phyloP scores from a whole-genome alignment of 129 eudicot genomes.

The Saposhnikovia divaricata region DNA sequence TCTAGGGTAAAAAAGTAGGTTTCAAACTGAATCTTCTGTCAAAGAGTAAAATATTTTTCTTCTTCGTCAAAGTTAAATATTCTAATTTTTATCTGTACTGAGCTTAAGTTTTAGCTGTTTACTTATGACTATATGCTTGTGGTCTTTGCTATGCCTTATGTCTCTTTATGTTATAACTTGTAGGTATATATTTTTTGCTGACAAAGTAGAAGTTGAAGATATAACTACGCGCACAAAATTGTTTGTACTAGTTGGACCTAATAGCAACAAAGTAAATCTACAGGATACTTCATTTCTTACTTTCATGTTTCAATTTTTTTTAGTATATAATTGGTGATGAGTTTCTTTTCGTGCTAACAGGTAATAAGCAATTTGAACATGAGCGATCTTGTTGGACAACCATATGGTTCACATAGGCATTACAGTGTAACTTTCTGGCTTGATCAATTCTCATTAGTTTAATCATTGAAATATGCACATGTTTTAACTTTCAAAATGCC shows the following conservation, averaged over 20 bases:
- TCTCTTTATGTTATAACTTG: conserved; percentile 9
- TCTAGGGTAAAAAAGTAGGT: neutral
- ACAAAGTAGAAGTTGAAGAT: conserved; percentile 85
- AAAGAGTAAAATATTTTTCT: neutral
- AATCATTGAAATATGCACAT: neutral
- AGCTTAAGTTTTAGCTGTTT: neutral
- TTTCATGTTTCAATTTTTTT: neutral
- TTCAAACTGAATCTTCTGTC: neutral
- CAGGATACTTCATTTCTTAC: neutral
- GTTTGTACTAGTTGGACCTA: conserved; percentile 75
- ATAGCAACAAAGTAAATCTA: conserved; percentile 62
- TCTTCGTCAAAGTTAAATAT: neutral
- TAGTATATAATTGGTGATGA: neutral
- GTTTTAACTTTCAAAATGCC: neutral
- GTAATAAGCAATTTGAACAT: conserved; percentile 57
- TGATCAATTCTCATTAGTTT: conserved; percentile 5
- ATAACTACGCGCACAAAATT: conserved; percentile 58
- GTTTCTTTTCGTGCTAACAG: conserved; percentile 32
- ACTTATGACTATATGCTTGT: neutral
- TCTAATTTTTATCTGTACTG: neutral
- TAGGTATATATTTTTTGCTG: conserved; percentile 83
- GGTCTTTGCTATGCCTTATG: neutral
- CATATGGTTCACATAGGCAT: conserved; percentile 82
- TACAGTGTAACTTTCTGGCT: conserved; percentile 37
- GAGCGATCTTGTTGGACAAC: conserved; percentile 65